Evolutionary conservation across 2,329 filamentous ascomycete genomes (phyloP).

Genomic region (Pezicula neosporulosa): DNA sequence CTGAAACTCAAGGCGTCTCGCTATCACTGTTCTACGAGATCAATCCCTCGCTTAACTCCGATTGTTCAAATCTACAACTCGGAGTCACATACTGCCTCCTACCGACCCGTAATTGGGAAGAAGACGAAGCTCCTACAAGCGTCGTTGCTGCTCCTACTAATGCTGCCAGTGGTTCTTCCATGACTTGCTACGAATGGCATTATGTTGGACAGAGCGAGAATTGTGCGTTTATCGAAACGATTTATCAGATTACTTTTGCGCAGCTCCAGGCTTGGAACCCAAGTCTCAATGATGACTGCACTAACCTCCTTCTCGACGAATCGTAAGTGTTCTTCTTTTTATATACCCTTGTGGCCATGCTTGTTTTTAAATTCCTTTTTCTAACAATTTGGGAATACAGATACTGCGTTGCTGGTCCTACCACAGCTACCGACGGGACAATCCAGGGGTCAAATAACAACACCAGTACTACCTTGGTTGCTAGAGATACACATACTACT

Average conservation of each 20-base stretch:
- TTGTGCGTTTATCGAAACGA: neutral
- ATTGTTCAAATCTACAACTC: neutral
- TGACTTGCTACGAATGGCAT: neutral
- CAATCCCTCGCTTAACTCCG: neutral
- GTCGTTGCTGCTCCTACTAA: neutral
- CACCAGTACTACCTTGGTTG: too few relatives aligned
- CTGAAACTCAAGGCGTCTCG: neutral
- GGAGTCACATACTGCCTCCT: neutral
- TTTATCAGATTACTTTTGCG: neutral
- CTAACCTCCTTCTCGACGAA: neutral
- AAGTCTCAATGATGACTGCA: neutral
- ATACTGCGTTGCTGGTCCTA: too few relatives aligned
- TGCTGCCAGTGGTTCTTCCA: neutral
- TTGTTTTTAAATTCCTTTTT: too few relatives aligned
- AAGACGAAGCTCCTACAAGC: neutral
- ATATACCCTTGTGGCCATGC: too few relatives aligned
- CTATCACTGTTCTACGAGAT: neutral
- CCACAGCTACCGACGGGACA: too few relatives aligned
- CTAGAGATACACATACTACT: too few relatives aligned
- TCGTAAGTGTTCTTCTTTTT: neutral
- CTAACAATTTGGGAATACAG: too few relatives aligned
- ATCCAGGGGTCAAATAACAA: too few relatives aligned
- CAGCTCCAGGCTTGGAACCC: neutral
- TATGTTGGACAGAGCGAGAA: neutral
- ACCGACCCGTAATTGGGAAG: neutral